These are phyloP conservation scores for Boletellus sp. DNA, from an alignment of 1,284 basidiomycete species.

Conservation along the genomic window DNA sequence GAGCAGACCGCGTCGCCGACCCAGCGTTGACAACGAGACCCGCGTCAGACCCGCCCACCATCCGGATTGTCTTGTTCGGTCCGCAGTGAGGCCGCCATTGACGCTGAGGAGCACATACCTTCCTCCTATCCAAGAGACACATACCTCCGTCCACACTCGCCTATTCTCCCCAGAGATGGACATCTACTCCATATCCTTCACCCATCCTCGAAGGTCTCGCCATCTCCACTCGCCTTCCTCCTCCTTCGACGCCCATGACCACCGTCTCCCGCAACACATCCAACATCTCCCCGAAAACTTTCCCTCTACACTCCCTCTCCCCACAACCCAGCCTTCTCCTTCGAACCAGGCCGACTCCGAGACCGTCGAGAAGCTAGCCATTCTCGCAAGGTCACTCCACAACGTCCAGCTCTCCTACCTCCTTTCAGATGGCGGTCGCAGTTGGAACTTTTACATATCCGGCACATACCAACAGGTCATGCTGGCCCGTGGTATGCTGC, in stretches of 20 bases:
- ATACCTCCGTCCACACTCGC: slow-evolving; percentile 14
- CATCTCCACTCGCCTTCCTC: slow-evolving; percentile 55
- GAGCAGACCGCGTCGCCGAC: slow-evolving; percentile 21
- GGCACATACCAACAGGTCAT: slow-evolving; percentile 93
- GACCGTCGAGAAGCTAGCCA: slow-evolving; percentile 76
- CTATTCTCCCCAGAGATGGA: slow-evolving; percentile 58
- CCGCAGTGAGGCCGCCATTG: slow-evolving; percentile 5
- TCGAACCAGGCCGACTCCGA: slow-evolving; percentile 55
- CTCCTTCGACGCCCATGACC: slow-evolving; percentile 60
- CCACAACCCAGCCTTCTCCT: slow-evolving; percentile 43
- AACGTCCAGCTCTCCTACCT: slow-evolving; percentile 81
- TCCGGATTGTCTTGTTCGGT: neutral
- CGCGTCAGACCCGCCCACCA: neutral
- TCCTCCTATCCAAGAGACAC: slow-evolving; percentile 22
- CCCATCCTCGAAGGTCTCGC: slow-evolving; percentile 76
- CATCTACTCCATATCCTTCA: slow-evolving; percentile 90
- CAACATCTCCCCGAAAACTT: slow-evolving; percentile 34
- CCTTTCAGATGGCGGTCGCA: slow-evolving; percentile 65
- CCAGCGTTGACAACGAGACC: slow-evolving; percentile 4
- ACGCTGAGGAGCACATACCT: slow-evolving; percentile 27
- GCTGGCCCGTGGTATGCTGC: slow-evolving; percentile 81
- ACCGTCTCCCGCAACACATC: slow-evolving; percentile 44
- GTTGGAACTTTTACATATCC: slow-evolving; percentile 89
- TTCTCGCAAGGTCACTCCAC: slow-evolving; percentile 78
- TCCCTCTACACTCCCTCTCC: slow-evolving; percentile 33